Evolutionary conservation across 23 red algal species (phyloP).

Genomic region (Cyanidioschyzon merolae): DNA sequence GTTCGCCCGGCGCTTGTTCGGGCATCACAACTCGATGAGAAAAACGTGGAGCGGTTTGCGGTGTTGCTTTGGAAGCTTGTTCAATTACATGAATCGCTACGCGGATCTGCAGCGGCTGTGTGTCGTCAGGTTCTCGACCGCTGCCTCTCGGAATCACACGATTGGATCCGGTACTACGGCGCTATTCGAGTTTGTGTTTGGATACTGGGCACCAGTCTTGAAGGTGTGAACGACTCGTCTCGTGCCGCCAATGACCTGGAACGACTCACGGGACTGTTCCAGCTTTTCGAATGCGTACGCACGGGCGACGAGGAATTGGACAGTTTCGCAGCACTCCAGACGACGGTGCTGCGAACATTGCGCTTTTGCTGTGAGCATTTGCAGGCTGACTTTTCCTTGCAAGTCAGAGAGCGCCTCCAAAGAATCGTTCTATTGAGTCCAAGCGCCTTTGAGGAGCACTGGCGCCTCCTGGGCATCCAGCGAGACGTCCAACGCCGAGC

Average conservation of each 20-base stretch:
- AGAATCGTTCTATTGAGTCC: background rate
- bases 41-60: constrained; percentile 5
- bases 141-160: background rate
- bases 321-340: background rate
- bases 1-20: background rate
- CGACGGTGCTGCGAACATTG: background rate
- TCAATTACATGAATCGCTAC: background rate
- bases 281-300: background rate
- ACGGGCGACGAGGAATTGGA: background rate
- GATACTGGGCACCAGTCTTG: background rate
- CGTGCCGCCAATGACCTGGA: background rate
- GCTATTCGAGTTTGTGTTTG: background rate
- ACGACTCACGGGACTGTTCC: background rate
- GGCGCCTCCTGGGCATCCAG: background rate
- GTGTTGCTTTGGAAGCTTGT: background rate
- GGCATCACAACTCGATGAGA: background rate
- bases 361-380: background rate
- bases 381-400: background rate
- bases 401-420: background rate
- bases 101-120: background rate
- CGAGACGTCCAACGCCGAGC: too few species aligned
- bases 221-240: background rate
- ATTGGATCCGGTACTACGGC: background rate
- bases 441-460: background rate
- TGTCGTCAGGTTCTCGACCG: background rate